Evolutionary conservation across 768 basidiomycete species (phyloP), one percentile per base, ranked within the genome.

Genomic region (Suillus subaureus): DNA sequence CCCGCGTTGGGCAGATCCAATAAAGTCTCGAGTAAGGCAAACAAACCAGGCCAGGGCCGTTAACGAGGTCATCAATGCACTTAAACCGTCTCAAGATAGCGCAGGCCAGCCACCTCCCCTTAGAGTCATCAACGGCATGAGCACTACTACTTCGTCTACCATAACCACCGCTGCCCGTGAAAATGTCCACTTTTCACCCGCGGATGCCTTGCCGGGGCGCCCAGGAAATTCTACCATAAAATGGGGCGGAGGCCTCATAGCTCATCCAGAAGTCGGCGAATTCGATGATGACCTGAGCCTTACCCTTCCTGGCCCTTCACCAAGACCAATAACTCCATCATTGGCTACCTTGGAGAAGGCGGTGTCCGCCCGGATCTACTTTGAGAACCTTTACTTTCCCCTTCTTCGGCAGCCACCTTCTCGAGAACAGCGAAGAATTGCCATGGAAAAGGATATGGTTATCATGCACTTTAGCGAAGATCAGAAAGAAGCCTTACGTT

Each of bases 281-380:
- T 82, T 82, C 68, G 85, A 89, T 62, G 79, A 80, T 63, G 72
- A 76, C 61, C 67, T 75, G 54, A 67, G 74, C 55, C 63, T 75
- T 69, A 63, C 69, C 71, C 37, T 49, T 66, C 56, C 64, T 66
- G 18, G 26, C 21, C 40, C 58, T 42, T 6, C 61, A 28, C 71
- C 73, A 16, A 84, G 84, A 75, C 79, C 83, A 62, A 90, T 98
- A 72, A 87, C 84, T 16, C 96, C 97, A 45, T 96, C 96, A 62
- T 83, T 99, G 64, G 84, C 89, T 51, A 97, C 97, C 37, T 83
- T 98, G 73, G 96, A 99, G 78, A 96, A 92, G 76, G 94, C 96
- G 61, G 93, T 95, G 65, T 90, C 96, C 40, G 89, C 92, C 47
- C 88, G 92, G 74, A 93, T 98, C 79, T 97, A 89, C 84, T 97